Evolutionary conservation across 2,329 filamentous ascomycete species (phyloP), one percentile per base, ranked within the genome.

Genomic region (Botryotinia calthae): DNA sequence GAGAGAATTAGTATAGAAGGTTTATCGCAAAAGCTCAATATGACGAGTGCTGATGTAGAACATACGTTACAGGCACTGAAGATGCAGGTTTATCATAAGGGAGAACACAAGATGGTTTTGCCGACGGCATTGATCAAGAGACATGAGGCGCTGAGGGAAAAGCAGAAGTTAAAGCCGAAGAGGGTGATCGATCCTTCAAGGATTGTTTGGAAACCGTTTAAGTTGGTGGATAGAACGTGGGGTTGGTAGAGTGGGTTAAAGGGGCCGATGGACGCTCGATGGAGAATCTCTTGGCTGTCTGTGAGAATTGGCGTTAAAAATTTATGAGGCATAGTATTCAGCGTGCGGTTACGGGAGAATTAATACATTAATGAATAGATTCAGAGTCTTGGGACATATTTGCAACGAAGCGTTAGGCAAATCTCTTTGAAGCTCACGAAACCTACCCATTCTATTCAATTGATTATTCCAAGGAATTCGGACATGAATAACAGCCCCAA

Each of bases 41-140:
- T 99, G 95, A 98, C 95, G n/a, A 95, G 94, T 9, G 94, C 94
- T 79, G 96, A 99, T 81, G 95, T 99, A 22, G 90, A 98, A 82
- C 94, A 98, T 81, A 98, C 96, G 0, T 83, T 99, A 69, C 94
- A 98, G 81, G 95, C 95, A 72, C 85, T 98, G 74, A 96, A 95
- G 81, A 97, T 99, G 93, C 89, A 98, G 80, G 89, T 96, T 63
- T 98, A 98, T 81, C 94, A 95, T 79, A 97, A 97, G 85, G 95
- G 95, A 76, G 95, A 97, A 80, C 96, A 98, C 85, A 95, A 98
- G 81, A 93, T 99, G 77, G 94, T 98, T 37, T 86, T 99, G 46
- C 95, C 95, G 0, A 92, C 96, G 76, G 90, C 93, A 74, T 87
- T 97, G 69, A 86, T 98, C 62, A 86, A 88, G 76, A 87, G 89